These are phyloP conservation scores for Penicillium canariense DNA, from an alignment of 495 filamentous ascomycete species.

Conservation along the genomic window DNA sequence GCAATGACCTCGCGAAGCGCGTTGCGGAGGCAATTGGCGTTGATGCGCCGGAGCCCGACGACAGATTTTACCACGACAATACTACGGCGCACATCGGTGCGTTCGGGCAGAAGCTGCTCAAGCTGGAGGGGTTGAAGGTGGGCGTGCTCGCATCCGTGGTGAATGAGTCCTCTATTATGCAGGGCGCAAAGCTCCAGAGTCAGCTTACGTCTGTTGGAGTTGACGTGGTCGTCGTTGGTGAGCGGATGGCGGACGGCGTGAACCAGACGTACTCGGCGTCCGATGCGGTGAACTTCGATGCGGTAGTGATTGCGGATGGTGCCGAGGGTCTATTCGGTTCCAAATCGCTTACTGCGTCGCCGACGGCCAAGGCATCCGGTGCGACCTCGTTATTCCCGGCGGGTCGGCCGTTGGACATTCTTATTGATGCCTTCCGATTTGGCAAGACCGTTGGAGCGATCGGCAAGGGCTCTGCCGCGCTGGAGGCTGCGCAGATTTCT, in stretches of 20 bases:
- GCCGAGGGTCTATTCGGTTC: slow-evolving; percentile 53
- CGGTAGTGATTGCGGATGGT: slow-evolving; percentile 59
- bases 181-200: slow-evolving; percentile 48
- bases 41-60: slow-evolving; percentile 54
- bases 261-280: slow-evolving; percentile 69
- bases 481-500: slow-evolving; percentile 43
- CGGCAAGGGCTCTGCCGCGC: slow-evolving; percentile 44
- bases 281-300: slow-evolving; percentile 72
- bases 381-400: slow-evolving; percentile 59
- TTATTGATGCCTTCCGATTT: slow-evolving; percentile 64
- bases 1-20: slow-evolving; percentile 65
- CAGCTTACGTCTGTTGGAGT: slow-evolving; percentile 49
- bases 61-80: slow-evolving; percentile 69
- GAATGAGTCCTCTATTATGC: slow-evolving; percentile 36
- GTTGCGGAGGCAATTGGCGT: slow-evolving; percentile 64
- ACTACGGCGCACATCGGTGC: slow-evolving; percentile 61
- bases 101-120: slow-evolving; percentile 55
- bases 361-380: slow-evolving; percentile 22
- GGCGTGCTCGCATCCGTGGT: slow-evolving; percentile 58
- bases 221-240: slow-evolving; percentile 60
- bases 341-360: slow-evolving; percentile 24
- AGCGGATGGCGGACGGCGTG: slow-evolving; percentile 54
- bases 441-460: slow-evolving; percentile 71
- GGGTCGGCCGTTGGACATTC: slow-evolving; percentile 61
- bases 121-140: slow-evolving; percentile 63